Evolutionary conservation across 225 moss, liverwort and hornwort species (phyloP).

Genomic region (Straminergon stramineum): DNA sequence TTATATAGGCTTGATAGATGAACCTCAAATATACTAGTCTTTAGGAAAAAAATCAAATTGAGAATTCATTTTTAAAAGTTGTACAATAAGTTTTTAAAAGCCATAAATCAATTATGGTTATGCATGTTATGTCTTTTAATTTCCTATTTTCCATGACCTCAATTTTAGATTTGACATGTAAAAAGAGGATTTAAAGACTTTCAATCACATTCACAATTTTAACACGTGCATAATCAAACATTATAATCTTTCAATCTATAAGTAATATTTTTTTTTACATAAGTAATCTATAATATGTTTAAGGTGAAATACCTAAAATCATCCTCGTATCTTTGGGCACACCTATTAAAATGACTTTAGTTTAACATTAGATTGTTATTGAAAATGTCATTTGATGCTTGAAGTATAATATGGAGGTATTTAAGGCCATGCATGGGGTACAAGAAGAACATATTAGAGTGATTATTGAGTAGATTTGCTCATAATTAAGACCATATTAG

Average conservation of each 20-base stretch:
- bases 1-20: not conserved
- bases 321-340: rapidly evolving
- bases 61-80: not conserved
- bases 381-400: not conserved
- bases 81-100: not conserved
- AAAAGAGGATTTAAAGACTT: not conserved
- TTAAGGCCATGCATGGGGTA: rapidly evolving
- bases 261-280: not conserved
- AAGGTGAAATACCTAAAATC: not conserved
- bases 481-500: not conserved
- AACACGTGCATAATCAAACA: not conserved
- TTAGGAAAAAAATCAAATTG: not conserved
- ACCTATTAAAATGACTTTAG: not conserved
- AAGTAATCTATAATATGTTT: rapidly evolving
- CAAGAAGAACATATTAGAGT: rapidly evolving
- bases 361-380: rapidly evolving
- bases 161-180: not conserved
- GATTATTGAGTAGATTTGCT: not conserved
- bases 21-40: not conserved
- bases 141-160: not conserved
- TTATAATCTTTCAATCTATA: not conserved
- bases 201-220: not conserved
- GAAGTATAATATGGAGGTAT: not conserved
- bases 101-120: not conserved
- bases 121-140: not conserved